Evolutionary conservation across 768 basidiomycete species (phyloP).

Genomic region (Leccinum pellstonianum): DNA sequence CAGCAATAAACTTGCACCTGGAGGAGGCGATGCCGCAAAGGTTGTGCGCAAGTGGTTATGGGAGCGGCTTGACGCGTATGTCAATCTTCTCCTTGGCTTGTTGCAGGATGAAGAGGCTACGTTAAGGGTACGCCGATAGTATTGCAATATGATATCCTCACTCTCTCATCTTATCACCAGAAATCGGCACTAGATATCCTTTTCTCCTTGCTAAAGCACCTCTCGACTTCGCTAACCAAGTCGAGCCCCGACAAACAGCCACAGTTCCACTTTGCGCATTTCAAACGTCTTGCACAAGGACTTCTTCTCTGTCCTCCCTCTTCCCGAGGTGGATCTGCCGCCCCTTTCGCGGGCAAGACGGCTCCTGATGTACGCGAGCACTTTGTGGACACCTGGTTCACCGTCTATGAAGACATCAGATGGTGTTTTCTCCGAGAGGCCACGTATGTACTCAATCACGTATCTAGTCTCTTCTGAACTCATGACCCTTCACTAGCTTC

Average conservation of each 20-base stretch:
- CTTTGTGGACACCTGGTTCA: slow-evolving; percentile 73
- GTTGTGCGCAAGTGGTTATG: slow-evolving; percentile 77
- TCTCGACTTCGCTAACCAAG: slow-evolving; percentile 63
- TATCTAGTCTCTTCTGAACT: background rate
- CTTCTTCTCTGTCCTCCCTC: slow-evolving; percentile 65
- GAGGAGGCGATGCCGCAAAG: slow-evolving; percentile 52
- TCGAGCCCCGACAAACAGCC: slow-evolving; percentile 45
- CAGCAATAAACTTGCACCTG: slow-evolving; percentile 52
- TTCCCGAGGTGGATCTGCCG: slow-evolving; percentile 21
- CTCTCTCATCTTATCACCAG: slow-evolving; percentile 36
- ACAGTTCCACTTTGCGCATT: slow-evolving; percentile 67
- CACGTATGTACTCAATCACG: slow-evolving; percentile 43
- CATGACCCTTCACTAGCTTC: slow-evolving; percentile 11
- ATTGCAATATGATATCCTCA: slow-evolving; percentile 5
- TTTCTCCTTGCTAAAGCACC: slow-evolving; percentile 72
- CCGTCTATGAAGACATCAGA: slow-evolving; percentile 77
- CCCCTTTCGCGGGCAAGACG: slow-evolving; percentile 37
- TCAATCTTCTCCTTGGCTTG: slow-evolving; percentile 64
- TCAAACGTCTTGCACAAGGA: slow-evolving; percentile 59
- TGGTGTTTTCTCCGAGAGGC: slow-evolving; percentile 88
- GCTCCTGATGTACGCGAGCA: slow-evolving; percentile 59
- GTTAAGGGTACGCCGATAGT: slow-evolving; percentile 56
- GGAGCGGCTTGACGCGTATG: slow-evolving; percentile 70
- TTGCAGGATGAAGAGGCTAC: slow-evolving; percentile 75
- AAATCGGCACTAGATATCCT: slow-evolving; percentile 70